Conservation (phyloP, 345 rosid genomes). For the Melaleuca quinquenervia region DNA sequence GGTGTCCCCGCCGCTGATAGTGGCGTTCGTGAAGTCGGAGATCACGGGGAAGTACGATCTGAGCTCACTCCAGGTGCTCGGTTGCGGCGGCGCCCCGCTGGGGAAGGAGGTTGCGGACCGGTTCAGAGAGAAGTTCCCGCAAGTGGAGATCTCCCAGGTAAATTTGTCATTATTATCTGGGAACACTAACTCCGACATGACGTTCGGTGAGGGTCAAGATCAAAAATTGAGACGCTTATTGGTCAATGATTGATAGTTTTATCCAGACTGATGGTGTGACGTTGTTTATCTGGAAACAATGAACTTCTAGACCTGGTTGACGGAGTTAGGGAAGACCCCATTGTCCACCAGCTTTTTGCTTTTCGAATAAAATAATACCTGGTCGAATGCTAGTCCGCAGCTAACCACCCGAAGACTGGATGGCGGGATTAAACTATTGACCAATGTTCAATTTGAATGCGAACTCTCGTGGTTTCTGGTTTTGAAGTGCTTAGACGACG, state of each 20-base stretch:
- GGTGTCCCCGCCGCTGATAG: constrained; percentile 74
- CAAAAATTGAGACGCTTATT: background rate
- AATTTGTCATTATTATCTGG: background rate
- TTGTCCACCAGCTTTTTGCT: background rate
- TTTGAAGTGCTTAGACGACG: background rate
- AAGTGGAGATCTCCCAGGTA: constrained; percentile 61
- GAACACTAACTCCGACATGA: background rate
- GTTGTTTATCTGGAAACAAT: background rate
- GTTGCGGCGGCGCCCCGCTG: constrained; percentile 78
- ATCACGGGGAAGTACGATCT: constrained; percentile 52
- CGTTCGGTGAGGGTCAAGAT: background rate
- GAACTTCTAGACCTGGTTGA: background rate
- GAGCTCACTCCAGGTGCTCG: constrained; percentile 43
- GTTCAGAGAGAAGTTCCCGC: constrained; percentile 62
- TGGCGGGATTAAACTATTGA: background rate
- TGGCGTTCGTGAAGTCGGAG: constrained; percentile 59
- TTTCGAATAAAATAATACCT: background rate
- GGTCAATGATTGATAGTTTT: background rate
- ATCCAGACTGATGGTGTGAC: background rate
- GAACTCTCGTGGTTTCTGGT: background rate
- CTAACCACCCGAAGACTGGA: background rate
- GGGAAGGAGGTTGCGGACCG: constrained; percentile 62
- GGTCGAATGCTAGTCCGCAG: background rate
- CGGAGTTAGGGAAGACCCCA: background rate
- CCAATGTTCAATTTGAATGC: background rate